Percentiles rank a stretch among this genome's conserved stretches.
Conservation (phyloP, 495 filamentous ascomycete genomes). For the Evernia prunastri region DNA sequence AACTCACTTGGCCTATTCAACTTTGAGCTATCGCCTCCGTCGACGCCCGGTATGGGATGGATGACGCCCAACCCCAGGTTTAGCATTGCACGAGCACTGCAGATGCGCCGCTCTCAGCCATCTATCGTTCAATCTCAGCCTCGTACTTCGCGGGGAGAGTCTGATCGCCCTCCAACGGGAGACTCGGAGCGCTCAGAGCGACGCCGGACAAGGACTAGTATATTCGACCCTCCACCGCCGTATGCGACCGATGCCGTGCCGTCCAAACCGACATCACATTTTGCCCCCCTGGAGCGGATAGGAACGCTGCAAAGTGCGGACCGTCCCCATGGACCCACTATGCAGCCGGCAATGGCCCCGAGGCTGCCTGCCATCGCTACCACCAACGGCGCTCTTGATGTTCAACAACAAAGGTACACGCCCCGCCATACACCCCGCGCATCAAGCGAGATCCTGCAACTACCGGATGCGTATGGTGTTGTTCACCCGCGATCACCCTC, state of each 20-base stretch:
- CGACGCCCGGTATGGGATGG: conserved; percentile 9
- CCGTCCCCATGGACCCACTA: not conserved
- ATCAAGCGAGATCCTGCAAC: conserved; percentile 12
- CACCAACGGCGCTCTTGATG: not conserved
- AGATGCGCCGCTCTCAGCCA: conserved; percentile 19
- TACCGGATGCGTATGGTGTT: conserved; percentile 3
- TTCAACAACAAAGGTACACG: not conserved
- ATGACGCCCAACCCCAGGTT: conserved; percentile 13
- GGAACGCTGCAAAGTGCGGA: conserved; percentile 10
- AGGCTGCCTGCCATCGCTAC: conserved; percentile 1
- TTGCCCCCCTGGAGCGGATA: conserved; percentile 18
- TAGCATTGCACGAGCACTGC: conserved; percentile 17
- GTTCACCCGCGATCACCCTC: conserved; percentile 9
- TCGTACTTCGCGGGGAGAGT: not conserved
- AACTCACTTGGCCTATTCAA: conserved; percentile 26
- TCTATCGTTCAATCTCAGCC: conserved; percentile 15
- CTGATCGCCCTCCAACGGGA: conserved; percentile 1
- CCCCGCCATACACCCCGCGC: conserved; percentile 10
- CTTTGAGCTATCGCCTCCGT: conserved; percentile 21
- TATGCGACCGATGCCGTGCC: conserved; percentile 11
- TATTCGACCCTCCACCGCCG: conserved; percentile 12
- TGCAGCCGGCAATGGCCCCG: conserved; percentile 8
- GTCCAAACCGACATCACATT: conserved; percentile 13
- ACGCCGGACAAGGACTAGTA: conserved; percentile 11
- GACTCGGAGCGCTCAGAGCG: not conserved